These are phyloP conservation scores for Ganoderma sp. DNA, from an alignment of 1,284 basidiomycete species.

Conservation along the genomic window DNA sequence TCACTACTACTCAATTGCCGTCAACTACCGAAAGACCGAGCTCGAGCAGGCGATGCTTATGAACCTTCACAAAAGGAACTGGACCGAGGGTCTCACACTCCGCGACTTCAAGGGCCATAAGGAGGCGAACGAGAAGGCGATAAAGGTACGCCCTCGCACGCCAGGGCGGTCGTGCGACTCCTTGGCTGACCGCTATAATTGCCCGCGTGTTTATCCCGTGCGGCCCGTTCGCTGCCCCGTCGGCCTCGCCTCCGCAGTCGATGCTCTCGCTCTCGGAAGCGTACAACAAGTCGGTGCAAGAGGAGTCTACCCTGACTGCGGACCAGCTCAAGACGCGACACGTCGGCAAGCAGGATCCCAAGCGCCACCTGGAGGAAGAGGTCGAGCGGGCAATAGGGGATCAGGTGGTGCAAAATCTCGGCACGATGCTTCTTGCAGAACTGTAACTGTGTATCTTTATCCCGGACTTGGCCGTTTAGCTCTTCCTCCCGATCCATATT, in stretches of 20 bases:
- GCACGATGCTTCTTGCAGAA: slow-evolving; percentile 91
- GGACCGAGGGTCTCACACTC: slow-evolving; percentile 94
- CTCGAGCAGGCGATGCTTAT: slow-evolving; percentile 98
- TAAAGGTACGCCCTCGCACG: slow-evolving; percentile 69
- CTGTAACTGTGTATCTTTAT: slow-evolving; percentile 49
- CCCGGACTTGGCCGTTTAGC: slow-evolving; percentile 29
- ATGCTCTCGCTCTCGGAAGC: slow-evolving; percentile 91
- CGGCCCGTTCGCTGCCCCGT: slow-evolving; percentile 29
- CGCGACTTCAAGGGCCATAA: slow-evolving; percentile 89
- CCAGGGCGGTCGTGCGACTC: slow-evolving; percentile 26
- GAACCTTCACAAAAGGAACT: slow-evolving; percentile 97
- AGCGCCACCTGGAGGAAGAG: slow-evolving; percentile 93
- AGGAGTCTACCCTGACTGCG: slow-evolving; percentile 89
- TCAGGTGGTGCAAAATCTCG: slow-evolving; percentile 93
- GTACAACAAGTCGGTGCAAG: slow-evolving; percentile 96
- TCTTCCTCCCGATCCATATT: slow-evolving; percentile 23
- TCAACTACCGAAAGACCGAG: slow-evolving; percentile 97
- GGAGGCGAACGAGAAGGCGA: slow-evolving; percentile 86
- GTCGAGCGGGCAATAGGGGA: slow-evolving; percentile 97
- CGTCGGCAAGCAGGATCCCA: slow-evolving; percentile 97
- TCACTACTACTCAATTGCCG: slow-evolving; percentile 96
- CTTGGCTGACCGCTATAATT: slow-evolving; percentile 24
- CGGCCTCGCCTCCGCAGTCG: slow-evolving; percentile 54
- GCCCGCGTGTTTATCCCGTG: slow-evolving; percentile 17
- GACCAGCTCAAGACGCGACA: slow-evolving; percentile 95